Evolutionary conservation across 257 asterid genomes (phyloP).

Genomic region (Cynanchum wilfordii): DNA sequence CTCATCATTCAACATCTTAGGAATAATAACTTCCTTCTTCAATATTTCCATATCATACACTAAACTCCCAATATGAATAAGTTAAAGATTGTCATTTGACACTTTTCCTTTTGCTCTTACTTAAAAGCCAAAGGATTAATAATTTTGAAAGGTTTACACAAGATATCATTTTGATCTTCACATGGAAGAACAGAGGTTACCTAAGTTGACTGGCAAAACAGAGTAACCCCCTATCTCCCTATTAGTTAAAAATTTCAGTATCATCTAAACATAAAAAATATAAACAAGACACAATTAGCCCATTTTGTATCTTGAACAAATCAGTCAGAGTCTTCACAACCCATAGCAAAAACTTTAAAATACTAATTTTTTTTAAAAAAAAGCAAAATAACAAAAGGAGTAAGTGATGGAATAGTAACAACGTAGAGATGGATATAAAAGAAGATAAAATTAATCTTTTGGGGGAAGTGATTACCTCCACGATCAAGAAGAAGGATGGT

Average conservation of each 20-base stretch:
- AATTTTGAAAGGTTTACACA: not conserved
- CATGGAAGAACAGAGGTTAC: not conserved
- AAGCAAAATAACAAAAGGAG: not conserved
- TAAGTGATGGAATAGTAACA: not conserved
- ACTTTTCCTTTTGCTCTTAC: not conserved
- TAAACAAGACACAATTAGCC: not conserved
- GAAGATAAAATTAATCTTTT: not conserved
- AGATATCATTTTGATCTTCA: not conserved
- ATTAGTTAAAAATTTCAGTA: not conserved
- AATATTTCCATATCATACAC: not conserved
- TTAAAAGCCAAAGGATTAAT: not conserved
- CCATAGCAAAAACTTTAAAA: not conserved
- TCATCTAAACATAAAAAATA: not conserved
- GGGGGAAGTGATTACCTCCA: constrained; percentile 46
- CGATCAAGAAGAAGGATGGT: constrained; percentile 84
- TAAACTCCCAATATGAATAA: no score
- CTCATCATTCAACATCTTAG: not conserved
- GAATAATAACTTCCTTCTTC: not conserved
- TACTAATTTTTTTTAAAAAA: not conserved
- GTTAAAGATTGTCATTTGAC: not conserved
- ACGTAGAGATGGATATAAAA: no score
- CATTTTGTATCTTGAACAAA: not conserved
- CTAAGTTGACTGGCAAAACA: constrained; percentile 6
- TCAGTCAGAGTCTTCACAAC: no score
- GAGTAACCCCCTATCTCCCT: not conserved